Evolutionary conservation across 495 filamentous ascomycete species (phyloP), one percentile per base, ranked within the genome.

Genomic region (Parmelia sp.): DNA sequence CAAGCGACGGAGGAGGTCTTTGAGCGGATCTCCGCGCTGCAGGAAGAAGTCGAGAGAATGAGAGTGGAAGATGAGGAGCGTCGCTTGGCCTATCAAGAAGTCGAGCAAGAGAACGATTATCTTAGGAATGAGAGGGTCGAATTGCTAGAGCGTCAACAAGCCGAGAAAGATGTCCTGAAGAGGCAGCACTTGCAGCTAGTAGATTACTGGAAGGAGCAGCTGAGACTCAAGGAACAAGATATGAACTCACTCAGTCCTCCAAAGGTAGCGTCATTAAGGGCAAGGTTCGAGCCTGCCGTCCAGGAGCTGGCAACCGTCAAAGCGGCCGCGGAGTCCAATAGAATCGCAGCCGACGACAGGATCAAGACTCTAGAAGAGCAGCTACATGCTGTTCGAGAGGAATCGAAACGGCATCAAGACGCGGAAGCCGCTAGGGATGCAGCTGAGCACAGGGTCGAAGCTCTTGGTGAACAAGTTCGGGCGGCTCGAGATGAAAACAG

Each of bases 361-460:
- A 58, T 57, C 57, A 47, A 51, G 7, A 39, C 25, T 64, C 29
- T 68, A 12, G 36, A 58, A 37, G 31, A 23, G 25, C 40, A 63
- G 42, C 44, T 69, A 21, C 39, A 42, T 42, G 27, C 58, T 0
- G 57, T n/a, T 35, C 37, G 57, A 40, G 57, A 60, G n/a, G 53
- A 64, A 6, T 47, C 9, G 29, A 55, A 55, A 33, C 27, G 21
- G 29, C 51, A 33, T 7, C 27, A 33, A 55, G 29, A 55, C 14
- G 29, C 80, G 5, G 74, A 77, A 27, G 67, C 69, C 9, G 72
- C 80, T 17, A 39, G 78, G 31, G 70, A 73, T 12, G 70, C 71
- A 19, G 69, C 73, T 1, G 73, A 79, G 17, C 44, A 61, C 31
- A 47, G 40, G 36, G 27, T 35, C 17, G 10, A 31, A 27, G 23